Evolutionary conservation across 2,329 filamentous ascomycete species (phyloP), one percentile per base, ranked within the genome.

Genomic region (Colletotrichum truncatum): DNA sequence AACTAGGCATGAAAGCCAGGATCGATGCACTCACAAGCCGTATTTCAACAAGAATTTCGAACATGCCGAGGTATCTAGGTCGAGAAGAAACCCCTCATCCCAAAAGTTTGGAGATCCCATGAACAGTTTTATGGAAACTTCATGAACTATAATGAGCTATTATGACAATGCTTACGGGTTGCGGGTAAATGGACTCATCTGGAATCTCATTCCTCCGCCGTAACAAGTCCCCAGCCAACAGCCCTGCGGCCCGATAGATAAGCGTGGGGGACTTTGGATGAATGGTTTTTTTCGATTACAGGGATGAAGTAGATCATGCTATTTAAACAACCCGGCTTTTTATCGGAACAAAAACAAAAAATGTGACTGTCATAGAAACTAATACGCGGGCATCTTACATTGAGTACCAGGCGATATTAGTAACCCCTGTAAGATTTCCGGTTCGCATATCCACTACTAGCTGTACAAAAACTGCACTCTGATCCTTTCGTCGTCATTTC

Each of bases 221-320:
- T 52, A 52, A 51, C 58, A 11, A 32, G 49, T n/a, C n/a, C n/a
- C n/a, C 2, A 34, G n/a, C 3, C 28, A 1, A 14, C 25, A 8
- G 21, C 28, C 28, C 11, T 10, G 28, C 21, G 14, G 41, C 23
- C 52, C 9, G 34, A 36, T 21, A 63, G 36, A 1, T 63, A 45
- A 36, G 14, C 12, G 10, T 28, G 43, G 18, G 52, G 53, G 8
- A n/a, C n/a, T n/a, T n/a, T n/a, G n/a, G n/a, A n/a, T n/a, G n/a
- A n/a, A n/a, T n/a, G n/a, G n/a, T n/a, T n/a, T n/a, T n/a, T n/a
- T n/a, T n/a, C n/a, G n/a, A n/a, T n/a, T n/a, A n/a, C n/a, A n/a
- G n/a, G n/a, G n/a, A n/a, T n/a, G n/a, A n/a, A n/a, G n/a, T 55
- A 34, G 28, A 32, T 46, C 57, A 30, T 46, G 23, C 39, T 61